A percentile compares a stretch with the other conserved stretches of the same genome.
Evolutionary conservation across 2,329 filamentous ascomycete genomes (phyloP).

Genomic region (Cladophialophora bantiana): DNA sequence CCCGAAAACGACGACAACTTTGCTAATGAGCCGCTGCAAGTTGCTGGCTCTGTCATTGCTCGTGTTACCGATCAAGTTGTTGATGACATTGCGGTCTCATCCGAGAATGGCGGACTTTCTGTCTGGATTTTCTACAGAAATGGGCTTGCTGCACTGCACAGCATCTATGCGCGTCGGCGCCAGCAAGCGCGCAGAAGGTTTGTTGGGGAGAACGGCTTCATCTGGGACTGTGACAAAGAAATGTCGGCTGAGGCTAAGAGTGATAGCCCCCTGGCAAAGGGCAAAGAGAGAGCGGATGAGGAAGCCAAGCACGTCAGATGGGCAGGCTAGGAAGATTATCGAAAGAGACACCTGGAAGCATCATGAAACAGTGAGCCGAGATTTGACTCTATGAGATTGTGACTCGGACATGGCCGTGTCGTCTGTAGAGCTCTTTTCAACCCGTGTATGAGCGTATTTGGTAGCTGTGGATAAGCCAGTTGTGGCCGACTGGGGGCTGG

Average conservation of each 20-base stretch:
- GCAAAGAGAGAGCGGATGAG: conserved; percentile 18
- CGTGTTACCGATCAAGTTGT: conserved; percentile 26
- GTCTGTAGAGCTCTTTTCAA: not conserved
- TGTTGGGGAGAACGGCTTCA: conserved; percentile 33
- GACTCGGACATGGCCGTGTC: not conserved
- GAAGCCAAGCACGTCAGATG: conserved; percentile 23
- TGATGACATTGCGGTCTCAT: conserved; percentile 37
- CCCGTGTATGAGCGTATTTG: not conserved
- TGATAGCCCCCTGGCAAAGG: not conserved
- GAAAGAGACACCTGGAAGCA: not conserved
- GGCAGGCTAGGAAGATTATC: conserved; percentile 5
- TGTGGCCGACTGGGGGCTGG: not conserved
- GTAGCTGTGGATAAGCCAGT: not conserved
- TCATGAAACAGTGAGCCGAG: not conserved
- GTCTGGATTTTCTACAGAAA: conserved; percentile 38
- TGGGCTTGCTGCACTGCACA: conserved; percentile 29
- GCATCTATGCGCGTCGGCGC: conserved; percentile 29
- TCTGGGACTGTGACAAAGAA: conserved; percentile 23
- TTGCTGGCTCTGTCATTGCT: conserved; percentile 32
- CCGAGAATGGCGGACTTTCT: conserved; percentile 34
- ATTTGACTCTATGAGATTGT: not conserved
- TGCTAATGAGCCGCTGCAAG: conserved; percentile 14
- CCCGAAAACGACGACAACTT: not conserved
- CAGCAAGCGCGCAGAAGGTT: conserved; percentile 17
- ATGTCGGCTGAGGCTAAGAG: not conserved